Conservation (phyloP, 805 yeast genomes). For the Yamadazyma scolyti region DNA sequence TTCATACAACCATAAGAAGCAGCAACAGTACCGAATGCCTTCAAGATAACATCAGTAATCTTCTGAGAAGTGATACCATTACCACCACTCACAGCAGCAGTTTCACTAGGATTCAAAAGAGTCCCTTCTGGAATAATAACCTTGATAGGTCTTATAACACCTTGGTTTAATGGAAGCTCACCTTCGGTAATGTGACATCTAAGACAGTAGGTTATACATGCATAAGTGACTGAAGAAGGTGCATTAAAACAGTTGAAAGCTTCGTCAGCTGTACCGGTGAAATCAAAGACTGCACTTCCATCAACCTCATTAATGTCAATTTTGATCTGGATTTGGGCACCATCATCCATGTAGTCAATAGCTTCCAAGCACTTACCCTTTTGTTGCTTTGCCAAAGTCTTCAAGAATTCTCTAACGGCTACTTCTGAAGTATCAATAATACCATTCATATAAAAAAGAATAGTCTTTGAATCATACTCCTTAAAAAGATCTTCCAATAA, state of each 20-base stretch:
- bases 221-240: constrained; percentile 14
- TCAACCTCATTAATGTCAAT: constrained; percentile 13
- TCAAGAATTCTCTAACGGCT: constrained; percentile 49
- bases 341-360: constrained; percentile 14
- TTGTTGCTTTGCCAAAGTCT: constrained; percentile 33
- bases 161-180: constrained; percentile 18
- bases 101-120: constrained; percentile 12
- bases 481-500: constrained; percentile 54
- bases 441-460: constrained; percentile 74
- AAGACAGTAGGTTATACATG: constrained; percentile 15
- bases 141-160: constrained; percentile 12
- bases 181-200: constrained; percentile 15
- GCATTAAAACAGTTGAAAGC: constrained; percentile 17
- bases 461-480: constrained; percentile 60
- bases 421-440: constrained; percentile 75
- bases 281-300: constrained; percentile 21
- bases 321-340: constrained; percentile 11
- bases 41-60: constrained; percentile 17
- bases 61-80: constrained; percentile 16
- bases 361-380: constrained; percentile 22
- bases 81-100: constrained; percentile 15
- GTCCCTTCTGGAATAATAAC: constrained; percentile 13
- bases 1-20: constrained; percentile 19
- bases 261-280: constrained; percentile 21
- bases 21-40: constrained; percentile 17